A percentile compares a stretch with the other conserved stretches of the same genome.
These are phyloP conservation scores for Xylaria venustula DNA, from an alignment of 495 filamentous ascomycete genomes.

Conservation along the genomic window DNA sequence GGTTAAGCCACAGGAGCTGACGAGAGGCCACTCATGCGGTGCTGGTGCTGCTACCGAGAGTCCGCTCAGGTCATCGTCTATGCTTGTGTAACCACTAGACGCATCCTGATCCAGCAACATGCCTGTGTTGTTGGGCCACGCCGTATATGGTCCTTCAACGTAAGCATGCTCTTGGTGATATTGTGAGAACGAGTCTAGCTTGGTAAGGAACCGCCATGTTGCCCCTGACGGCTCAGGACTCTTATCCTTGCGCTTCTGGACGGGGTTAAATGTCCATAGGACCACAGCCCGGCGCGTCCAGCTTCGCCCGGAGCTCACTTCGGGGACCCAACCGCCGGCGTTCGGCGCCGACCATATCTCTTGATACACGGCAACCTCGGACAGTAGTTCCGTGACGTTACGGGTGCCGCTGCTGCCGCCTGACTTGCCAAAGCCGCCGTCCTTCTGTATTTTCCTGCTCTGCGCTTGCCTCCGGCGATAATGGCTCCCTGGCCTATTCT, in stretches of 20 bases:
- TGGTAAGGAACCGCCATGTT: slow-evolving; percentile 48
- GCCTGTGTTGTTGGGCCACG: too few relatives aligned
- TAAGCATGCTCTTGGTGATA: slow-evolving; percentile 45
- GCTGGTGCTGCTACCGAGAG: too few relatives aligned
- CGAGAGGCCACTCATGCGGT: too few relatives aligned
- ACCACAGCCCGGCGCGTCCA: slow-evolving; percentile 46
- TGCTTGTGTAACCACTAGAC: too few relatives aligned
- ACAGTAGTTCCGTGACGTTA: slow-evolving; percentile 41
- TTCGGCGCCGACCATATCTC: slow-evolving; percentile 46
- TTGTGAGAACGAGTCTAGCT: slow-evolving; percentile 43
- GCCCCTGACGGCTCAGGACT: slow-evolving; percentile 31
- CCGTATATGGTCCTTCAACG: too few relatives aligned
- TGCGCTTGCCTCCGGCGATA: slow-evolving; percentile 22
- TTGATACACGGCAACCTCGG: slow-evolving; percentile 49
- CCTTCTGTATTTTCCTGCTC: slow-evolving; percentile 30
- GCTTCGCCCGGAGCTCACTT: slow-evolving; percentile 19
- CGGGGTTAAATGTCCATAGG: slow-evolving; percentile 48
- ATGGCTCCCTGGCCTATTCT: slow-evolving; percentile 22
- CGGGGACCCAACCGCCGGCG: neutral
- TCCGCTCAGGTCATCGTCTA: too few relatives aligned
- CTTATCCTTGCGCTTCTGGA: slow-evolving; percentile 37
- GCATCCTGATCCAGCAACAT: too few relatives aligned
- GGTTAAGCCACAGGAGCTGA: too few relatives aligned
- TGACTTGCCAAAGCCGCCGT: too few relatives aligned
- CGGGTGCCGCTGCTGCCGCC: slow-evolving; percentile 11